Evolutionary conservation across 176 grass and related monocot genomes (phyloP), one percentile per base, ranked within the genome.

Genomic region (Triticum turgidum): DNA sequence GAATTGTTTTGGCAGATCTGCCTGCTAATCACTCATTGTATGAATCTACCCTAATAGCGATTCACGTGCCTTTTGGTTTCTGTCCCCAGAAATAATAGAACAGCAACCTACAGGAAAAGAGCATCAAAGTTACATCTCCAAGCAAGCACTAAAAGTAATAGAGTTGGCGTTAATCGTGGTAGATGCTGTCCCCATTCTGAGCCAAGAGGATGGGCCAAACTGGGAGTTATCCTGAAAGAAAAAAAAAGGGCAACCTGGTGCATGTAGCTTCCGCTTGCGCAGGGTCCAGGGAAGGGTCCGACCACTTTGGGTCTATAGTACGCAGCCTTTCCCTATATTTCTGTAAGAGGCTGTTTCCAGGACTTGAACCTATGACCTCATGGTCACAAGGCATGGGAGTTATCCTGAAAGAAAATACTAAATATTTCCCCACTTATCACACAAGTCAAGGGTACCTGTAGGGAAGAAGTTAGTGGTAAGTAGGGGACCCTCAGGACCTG

Each of bases 381-480:
- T 24, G 24, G 24, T 24, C 24, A 24, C 24, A 24, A 24, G 24
- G 24, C 24, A 24, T 2, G 52, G 52, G 29, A 38, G 56, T 37
- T 84, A 54, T 66, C 33, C 9, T 34, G 58, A 74, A 21, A 54
- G 70, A 73, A 37, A 74, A 58, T 54, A 73, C 21, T 79, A 80
- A n/a, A 79, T 68, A 85, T 77, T 76, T 82, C 3, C 14, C 77
- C 88, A 83, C n/a, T 72, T 72, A 72, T 27, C 2, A 61, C 81
- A 83, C 49, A 61, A n/a, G 52, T 45, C 69, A 84, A 74, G 54
- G 24, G 22, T 58, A 20, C 25, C n/a, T 56, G 69, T 64, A 77
- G 20, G 69, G 14, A 82, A 61, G 54, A 71, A 6, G 62, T 59
- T 73, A 37, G 63, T 82, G 63, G 71, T 78, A 72, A 65, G n/a